Conservation (phyloP, 495 filamentous ascomycete genomes). For the Penicillium macrosclerotiorum region DNA sequence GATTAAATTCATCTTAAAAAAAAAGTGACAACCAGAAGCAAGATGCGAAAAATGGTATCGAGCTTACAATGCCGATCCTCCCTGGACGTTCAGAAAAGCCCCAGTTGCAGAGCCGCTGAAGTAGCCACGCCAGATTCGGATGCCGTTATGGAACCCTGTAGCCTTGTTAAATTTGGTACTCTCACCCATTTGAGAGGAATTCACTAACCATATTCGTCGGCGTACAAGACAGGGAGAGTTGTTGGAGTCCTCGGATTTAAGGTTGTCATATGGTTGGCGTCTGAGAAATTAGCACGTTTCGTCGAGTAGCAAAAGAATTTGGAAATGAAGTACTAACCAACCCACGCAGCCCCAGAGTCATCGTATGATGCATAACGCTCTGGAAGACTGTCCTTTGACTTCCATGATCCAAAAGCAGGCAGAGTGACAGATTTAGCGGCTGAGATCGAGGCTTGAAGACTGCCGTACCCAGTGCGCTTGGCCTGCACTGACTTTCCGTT, state of each 20-base stretch:
- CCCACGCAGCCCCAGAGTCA: slow-evolving; percentile 59
- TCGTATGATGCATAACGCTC: slow-evolving; percentile 60
- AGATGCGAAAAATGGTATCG: too few species aligned
- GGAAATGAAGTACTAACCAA: slow-evolving; percentile 27
- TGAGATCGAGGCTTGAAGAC: slow-evolving; percentile 46
- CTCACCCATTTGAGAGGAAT: background rate
- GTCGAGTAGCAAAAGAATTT: background rate
- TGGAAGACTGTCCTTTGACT: slow-evolving; percentile 64
- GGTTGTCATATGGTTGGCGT: slow-evolving; percentile 51
- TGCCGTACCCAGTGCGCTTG: slow-evolving; percentile 42
- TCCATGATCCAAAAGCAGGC: slow-evolving; percentile 60
- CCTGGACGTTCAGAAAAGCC: slow-evolving; percentile 55
- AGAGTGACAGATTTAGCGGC: slow-evolving; percentile 44
- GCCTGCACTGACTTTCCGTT: slow-evolving; percentile 48
- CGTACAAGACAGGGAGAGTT: slow-evolving; percentile 55
- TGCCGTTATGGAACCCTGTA: slow-evolving; percentile 62
- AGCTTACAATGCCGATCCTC: slow-evolving; percentile 58
- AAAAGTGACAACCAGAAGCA: too few species aligned
- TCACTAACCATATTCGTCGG: slow-evolving; percentile 58
- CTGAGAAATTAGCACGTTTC: slow-evolving; percentile 34
- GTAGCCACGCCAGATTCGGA: slow-evolving; percentile 66
- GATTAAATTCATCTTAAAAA: too few species aligned
- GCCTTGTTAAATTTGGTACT: background rate
- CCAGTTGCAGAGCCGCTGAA: slow-evolving; percentile 59
- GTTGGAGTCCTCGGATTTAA: slow-evolving; percentile 59